Evolutionary conservation across 352 stramenopile species (phyloP), one percentile per base, ranked within the genome.

Genomic region (Salisapilia sapeloensis): DNA sequence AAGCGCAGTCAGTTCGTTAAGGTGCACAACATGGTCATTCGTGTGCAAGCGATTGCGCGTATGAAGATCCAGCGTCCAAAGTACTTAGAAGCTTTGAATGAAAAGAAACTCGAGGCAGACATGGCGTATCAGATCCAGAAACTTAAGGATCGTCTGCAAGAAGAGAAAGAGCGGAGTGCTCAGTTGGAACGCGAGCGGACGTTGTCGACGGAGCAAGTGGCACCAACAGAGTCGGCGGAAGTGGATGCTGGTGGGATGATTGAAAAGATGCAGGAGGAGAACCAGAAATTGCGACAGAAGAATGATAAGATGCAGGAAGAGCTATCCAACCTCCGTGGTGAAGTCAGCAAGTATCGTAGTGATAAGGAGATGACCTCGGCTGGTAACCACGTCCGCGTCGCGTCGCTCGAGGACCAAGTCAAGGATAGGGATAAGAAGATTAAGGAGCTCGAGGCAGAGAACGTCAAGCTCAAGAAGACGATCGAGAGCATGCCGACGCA

Each of bases 101-200:
- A 91, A 24, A 67, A 86, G 47, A 79, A 81, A 43, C 47, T 78
- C 33, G 65, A 91, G 42, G 72, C 71, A 24, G 70, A 91, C 42
- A 91, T 91, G 76, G 53, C 61, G 26, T 89, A 79, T 45, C 76
- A 91, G 38, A 48, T 91, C 10, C 40, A 84, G 15, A 70, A 72
- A 35, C 51, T 91, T 2, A 78, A 91, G 44, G 53, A 75, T 11
- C 69, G 71, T 16, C 48, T 91, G 12, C 62, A 76, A 15, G 69
- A 86, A 45, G 75, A 90, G 35, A 65, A 90, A 31, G 41, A 61
- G 23, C 66, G 75, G 13, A 90, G 81, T 48, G 75, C 67, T 10
- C 42, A 66, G 36, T 48, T 86, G 12, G 47, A 60, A 29, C 50
- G 83, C 18, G 35, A 65, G 31, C 63, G 66, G 8, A 65, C 13